Base-by-base conservation (phyloP, 352 stramenopile genomes). In the Aphanomyces stellatus region DNA sequence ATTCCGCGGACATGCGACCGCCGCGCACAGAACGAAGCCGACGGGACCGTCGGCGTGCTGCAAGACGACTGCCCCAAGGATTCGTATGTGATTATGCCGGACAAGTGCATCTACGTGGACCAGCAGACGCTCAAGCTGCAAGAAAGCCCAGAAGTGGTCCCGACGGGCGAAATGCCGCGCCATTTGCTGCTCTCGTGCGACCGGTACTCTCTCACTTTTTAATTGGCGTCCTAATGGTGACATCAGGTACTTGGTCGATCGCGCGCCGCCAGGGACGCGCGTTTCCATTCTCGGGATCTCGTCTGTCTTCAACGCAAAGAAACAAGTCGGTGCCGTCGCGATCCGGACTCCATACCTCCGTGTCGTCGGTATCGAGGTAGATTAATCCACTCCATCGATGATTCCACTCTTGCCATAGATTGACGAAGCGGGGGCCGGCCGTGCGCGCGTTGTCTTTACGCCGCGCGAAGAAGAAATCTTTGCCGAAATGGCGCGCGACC, bases 101-200 rank as follows among this genome's bases (percentile, higher is more conserved):
- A 99, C 72, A 81, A 97, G 55, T 82, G 84, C 46, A 79, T 91
- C 8, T 99, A 99, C 73, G 90, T 98, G 0, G 96, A 99, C 76
- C 93, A 98, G 69, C 97, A 99, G 81, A 98, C 95, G n/a, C 77
- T 99, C 30, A 99, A 99, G 79, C 79, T 99, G 40, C 92, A 98
- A 75, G 91, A 98, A 70, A 96, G 80, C 75, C 97, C 78, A 0
- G 96, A 99, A 71, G 92, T 96, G 17, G 96, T 99, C 7, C 96
- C 97, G 0, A 99, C 97, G 4, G 97, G 97, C 28, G 97, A 99
- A 74, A 99, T 99, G 97, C 97, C 97, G 19, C 83, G 97, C 28
- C 96, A 96, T 65, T 80, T 99, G 33, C 76, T 98, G 40, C 73
- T 99, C n/a, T 88, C 96, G 27, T 85, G 95, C 0, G 96, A 99